Evolutionary conservation across 345 rosid genomes (phyloP).

Genomic region (Hibiscus trionum): DNA sequence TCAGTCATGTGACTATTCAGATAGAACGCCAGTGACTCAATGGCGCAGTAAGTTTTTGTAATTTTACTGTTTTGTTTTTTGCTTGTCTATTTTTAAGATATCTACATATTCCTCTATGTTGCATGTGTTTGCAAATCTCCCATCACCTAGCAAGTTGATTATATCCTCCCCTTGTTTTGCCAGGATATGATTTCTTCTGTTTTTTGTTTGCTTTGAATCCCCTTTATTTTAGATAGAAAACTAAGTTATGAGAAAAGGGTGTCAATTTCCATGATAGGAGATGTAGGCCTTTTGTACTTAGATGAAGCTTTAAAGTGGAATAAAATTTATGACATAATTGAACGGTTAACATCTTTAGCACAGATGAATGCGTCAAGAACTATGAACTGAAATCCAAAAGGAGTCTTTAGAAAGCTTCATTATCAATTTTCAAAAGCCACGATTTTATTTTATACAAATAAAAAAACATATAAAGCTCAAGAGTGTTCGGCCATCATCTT

Average conservation of each 20-base stretch:
- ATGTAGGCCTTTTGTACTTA: too few species aligned
- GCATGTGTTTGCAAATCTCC: background rate
- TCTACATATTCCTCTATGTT: background rate
- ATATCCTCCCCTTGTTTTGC: background rate
- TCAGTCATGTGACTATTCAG: conserved; percentile 63
- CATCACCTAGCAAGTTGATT: background rate
- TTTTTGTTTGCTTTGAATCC: background rate
- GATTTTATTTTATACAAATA: too few species aligned
- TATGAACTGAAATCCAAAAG: too few species aligned
- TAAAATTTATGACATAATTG: too few species aligned
- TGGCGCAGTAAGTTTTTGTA: background rate
- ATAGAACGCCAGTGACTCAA: conserved; percentile 34
- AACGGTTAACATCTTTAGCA: too few species aligned
- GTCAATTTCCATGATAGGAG: too few species aligned
- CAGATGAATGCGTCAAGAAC: too few species aligned
- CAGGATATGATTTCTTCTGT: background rate
- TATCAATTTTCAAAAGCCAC: too few species aligned
- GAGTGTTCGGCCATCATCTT: too few species aligned
- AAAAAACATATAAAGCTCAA: too few species aligned
- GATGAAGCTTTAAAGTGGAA: too few species aligned
- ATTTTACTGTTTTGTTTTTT: background rate
- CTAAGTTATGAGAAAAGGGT: background rate
- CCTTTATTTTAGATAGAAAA: background rate
- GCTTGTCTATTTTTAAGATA: background rate
- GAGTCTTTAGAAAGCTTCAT: too few species aligned